These are phyloP conservation scores for Clarkia xantiana DNA, from an alignment of 345 rosid genomes.

Conservation along the genomic window DNA sequence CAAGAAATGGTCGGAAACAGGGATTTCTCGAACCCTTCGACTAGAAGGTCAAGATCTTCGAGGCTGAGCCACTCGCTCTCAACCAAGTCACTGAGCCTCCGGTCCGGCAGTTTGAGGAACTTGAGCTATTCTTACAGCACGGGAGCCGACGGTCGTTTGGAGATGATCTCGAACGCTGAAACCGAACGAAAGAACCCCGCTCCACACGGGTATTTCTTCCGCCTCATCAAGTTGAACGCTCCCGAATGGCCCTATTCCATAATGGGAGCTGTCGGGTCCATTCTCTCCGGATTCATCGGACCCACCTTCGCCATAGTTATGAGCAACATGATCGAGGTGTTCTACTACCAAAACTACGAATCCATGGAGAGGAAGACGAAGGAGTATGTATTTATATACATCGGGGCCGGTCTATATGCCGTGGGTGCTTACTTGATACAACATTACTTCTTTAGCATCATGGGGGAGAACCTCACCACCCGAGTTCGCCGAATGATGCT, in stretches of 20 bases:
- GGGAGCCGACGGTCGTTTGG: slow-evolving; percentile 92
- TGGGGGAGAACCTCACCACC: slow-evolving; percentile 99
- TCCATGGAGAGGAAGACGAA: slow-evolving; percentile 95
- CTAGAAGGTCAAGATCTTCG: slow-evolving; percentile 68
- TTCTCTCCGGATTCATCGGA: slow-evolving; percentile 87
- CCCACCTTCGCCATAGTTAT: slow-evolving; percentile 93
- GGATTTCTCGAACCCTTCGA: slow-evolving; percentile 83
- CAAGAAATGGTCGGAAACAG: slow-evolving; percentile 87
- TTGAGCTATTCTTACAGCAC: slow-evolving; percentile 95
- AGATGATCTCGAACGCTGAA: slow-evolving; percentile 97
- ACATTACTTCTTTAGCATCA: slow-evolving; percentile 97
- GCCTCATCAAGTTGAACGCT: slow-evolving; percentile 81
- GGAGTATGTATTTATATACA: slow-evolving; percentile 89
- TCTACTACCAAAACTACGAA: slow-evolving; percentile 73
- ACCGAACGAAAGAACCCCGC: slow-evolving; percentile 81
- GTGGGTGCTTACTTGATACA: slow-evolving; percentile 91
- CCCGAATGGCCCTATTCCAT: slow-evolving; percentile 99
- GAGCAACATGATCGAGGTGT: slow-evolving; percentile 98
- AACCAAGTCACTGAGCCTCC: slow-evolving; percentile 81
- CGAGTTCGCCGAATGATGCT: slow-evolving; percentile 99
- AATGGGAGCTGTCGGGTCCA: slow-evolving; percentile 90
- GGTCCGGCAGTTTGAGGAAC: slow-evolving; percentile 92
- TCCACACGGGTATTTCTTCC: slow-evolving; percentile 70
- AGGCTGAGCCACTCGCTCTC: slow-evolving; percentile 85
- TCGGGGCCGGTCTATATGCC: slow-evolving; percentile 91